phyloP scores from a whole-genome alignment of 2,329 filamentous ascomycete genomes.

The Cladobotryum protrusum region DNA sequence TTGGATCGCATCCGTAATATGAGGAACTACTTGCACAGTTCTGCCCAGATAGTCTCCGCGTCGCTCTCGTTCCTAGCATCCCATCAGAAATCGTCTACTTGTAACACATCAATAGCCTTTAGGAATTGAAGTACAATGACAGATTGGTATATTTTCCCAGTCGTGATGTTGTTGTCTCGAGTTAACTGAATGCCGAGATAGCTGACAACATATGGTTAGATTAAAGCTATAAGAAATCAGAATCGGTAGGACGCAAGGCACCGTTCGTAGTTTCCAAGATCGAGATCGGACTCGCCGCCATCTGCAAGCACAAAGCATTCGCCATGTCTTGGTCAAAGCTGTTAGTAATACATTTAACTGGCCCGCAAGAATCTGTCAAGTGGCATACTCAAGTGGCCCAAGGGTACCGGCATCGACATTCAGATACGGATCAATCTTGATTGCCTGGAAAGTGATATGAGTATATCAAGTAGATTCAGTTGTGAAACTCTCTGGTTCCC shows the following conservation, averaged over 20 bases:
- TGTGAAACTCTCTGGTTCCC: too few relatives aligned
- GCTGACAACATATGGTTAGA: constrained; percentile 13
- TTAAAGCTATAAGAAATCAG: not conserved
- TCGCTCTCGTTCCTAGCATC: constrained; percentile 49
- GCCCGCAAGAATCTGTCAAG: not conserved
- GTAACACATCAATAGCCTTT: not conserved
- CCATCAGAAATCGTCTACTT: not conserved
- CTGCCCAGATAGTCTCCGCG: constrained; percentile 75
- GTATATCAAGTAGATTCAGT: constrained; percentile 1
- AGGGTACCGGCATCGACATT: constrained; percentile 31
- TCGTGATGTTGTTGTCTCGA: constrained; percentile 92
- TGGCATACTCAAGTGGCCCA: constrained; percentile 27
- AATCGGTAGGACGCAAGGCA: constrained; percentile 13
- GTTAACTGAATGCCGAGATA: constrained; percentile 79
- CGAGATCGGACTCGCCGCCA: constrained; percentile 56
- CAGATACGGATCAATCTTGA: constrained; percentile 43
- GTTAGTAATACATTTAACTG: constrained; percentile 7
- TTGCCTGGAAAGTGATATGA: constrained; percentile 1
- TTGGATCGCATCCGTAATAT: constrained; percentile 86
- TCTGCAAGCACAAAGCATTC: constrained; percentile 86
- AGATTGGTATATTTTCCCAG: constrained; percentile 89
- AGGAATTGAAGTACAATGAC: constrained; percentile 59
- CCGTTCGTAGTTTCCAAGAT: constrained; percentile 53
- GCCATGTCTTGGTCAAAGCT: constrained; percentile 56
- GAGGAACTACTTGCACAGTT: constrained; percentile 86